Percentiles rank a stretch among this genome's conserved stretches.
phyloP scores from a whole-genome alignment of 2,329 filamentous ascomycete species.

The Metarhizium brunneum region DNA sequence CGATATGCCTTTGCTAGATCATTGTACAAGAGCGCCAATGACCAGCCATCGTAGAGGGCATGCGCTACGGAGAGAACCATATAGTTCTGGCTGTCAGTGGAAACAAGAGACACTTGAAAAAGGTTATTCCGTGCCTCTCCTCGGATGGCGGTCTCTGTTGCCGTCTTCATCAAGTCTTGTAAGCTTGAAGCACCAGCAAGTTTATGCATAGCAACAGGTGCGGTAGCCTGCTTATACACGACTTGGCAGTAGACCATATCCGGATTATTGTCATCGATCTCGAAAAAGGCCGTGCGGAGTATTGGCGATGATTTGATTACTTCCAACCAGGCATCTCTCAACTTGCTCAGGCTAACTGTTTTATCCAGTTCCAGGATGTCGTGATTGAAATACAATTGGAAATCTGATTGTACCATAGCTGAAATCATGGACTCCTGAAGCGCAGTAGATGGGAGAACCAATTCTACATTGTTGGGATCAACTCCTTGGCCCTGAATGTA shows the following conservation, averaged over 20 bases:
- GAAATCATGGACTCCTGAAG: conserved; percentile 81
- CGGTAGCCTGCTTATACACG: conserved; percentile 20
- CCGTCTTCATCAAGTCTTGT: conserved; percentile 23
- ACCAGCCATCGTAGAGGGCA: conserved; percentile 85
- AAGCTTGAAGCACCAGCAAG: conserved; percentile 24
- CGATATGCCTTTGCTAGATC: conserved; percentile 61
- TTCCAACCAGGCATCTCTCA: conserved; percentile 52
- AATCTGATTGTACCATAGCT: conserved; percentile 69
- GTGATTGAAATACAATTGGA: conserved; percentile 75
- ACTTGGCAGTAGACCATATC: conserved; percentile 41
- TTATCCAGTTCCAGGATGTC: conserved; percentile 57
- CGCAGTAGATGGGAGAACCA: conserved; percentile 65
- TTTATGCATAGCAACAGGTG: conserved; percentile 12
- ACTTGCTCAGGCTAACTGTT: conserved; percentile 41
- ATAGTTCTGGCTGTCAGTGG: conserved; percentile 25
- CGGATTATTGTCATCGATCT: conserved; percentile 52
- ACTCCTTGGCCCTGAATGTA: conserved; percentile 26
- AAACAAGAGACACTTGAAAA: conserved; percentile 39
- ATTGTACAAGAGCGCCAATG: conserved; percentile 62
- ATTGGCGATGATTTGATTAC: conserved; percentile 58
- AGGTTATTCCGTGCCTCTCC: conserved; percentile 28
- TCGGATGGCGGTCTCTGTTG: conserved; percentile 26
- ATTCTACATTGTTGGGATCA: conserved; percentile 36
- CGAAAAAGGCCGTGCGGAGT: conserved; percentile 63
- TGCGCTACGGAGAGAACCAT: conserved; percentile 68